These are phyloP conservation scores for Penicillium subrubescens DNA, from an alignment of 495 filamentous ascomycete genomes.

Conservation along the genomic window DNA sequence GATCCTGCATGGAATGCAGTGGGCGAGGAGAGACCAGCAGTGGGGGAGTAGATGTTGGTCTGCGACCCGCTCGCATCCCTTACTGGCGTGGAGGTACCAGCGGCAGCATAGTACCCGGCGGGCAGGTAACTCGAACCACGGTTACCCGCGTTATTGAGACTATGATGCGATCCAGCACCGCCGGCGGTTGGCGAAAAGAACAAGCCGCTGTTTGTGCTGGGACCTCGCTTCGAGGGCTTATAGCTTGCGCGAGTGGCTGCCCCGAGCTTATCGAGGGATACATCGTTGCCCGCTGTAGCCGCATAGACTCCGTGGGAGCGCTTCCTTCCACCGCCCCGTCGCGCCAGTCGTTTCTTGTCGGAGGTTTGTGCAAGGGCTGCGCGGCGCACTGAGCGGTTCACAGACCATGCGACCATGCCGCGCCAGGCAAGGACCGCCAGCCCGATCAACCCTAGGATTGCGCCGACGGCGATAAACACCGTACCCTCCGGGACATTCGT, in stretches of 20 bases:
- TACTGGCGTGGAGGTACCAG: constrained; percentile 57
- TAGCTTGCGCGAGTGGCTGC: constrained; percentile 40
- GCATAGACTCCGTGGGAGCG: constrained; percentile 37
- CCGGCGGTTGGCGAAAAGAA: constrained; percentile 96
- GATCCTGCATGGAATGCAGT: constrained; percentile 63
- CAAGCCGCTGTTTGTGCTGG: constrained; percentile 58
- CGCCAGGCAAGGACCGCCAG: constrained; percentile 84
- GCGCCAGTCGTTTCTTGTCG: constrained; percentile 63
- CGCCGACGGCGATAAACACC: constrained; percentile 93
- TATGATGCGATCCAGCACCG: constrained; percentile 31
- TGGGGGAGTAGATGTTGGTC: constrained; percentile 19
- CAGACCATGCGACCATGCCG: constrained; percentile 82
- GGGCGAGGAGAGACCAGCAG: constrained; percentile 27
- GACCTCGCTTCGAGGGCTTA: constrained; percentile 46
- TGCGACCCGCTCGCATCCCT: constrained; percentile 16
- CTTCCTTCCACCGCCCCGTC: constrained; percentile 54
- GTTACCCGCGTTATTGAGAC: constrained; percentile 39
- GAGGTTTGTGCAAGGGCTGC: constrained; percentile 73
- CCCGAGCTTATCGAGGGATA: constrained; percentile 58
- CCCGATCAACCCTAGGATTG: constrained; percentile 79
- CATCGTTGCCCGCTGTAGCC: constrained; percentile 47
- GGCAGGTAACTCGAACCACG: constrained; percentile 76
- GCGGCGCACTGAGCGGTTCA: constrained; percentile 83
- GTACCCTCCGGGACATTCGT: constrained; percentile 91
- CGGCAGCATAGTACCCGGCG: constrained; percentile 83